Evolutionary conservation across 2,329 filamentous ascomycete species (phyloP).

Genomic region (Myrmaecium sp.): DNA sequence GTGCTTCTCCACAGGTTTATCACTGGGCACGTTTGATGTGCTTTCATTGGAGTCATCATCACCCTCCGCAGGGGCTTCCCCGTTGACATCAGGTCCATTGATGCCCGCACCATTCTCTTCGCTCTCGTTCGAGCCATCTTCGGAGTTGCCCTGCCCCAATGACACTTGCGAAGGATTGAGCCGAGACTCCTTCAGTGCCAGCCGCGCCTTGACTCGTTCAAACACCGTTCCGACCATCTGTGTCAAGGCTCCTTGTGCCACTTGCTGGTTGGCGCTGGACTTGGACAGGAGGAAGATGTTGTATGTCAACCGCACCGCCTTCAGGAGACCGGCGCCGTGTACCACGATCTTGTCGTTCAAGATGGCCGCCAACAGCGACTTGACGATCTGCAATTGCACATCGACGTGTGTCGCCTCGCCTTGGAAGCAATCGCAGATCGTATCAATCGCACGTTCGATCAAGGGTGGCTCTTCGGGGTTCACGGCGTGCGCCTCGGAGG

Average conservation of each 20-base stretch:
- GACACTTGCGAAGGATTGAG: conserved; percentile 34
- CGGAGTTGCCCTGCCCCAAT: conserved; percentile 18
- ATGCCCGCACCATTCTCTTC: conserved; percentile 10
- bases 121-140: conserved; percentile 15
- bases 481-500: conserved; percentile 26
- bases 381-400: conserved; percentile 94
- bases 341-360: conserved; percentile 98
- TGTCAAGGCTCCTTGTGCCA: conserved; percentile 88
- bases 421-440: conserved; percentile 98
- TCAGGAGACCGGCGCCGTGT: conserved; percentile 85
- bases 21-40: conserved; percentile 20
- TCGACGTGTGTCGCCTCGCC: conserved; percentile 85
- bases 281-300: conserved; percentile 96
- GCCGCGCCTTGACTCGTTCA: conserved; percentile 71
- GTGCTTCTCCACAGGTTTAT: conserved; percentile 28
- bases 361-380: conserved; percentile 86
- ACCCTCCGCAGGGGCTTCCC: conserved; percentile 24
- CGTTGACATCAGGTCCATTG: conserved; percentile 14
- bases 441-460: conserved; percentile 95
- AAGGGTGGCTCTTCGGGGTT: conserved; percentile 42
- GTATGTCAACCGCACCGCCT: conserved; percentile 94
- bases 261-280: conserved; percentile 86
- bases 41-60: conserved; percentile 16
- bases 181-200: conserved; percentile 75
- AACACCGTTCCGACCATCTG: conserved; percentile 99